Percentiles rank a stretch among this genome's conserved stretches.
Evolutionary conservation across 2,329 filamentous ascomycete genomes (phyloP).

Genomic region (Xylaria sp.): DNA sequence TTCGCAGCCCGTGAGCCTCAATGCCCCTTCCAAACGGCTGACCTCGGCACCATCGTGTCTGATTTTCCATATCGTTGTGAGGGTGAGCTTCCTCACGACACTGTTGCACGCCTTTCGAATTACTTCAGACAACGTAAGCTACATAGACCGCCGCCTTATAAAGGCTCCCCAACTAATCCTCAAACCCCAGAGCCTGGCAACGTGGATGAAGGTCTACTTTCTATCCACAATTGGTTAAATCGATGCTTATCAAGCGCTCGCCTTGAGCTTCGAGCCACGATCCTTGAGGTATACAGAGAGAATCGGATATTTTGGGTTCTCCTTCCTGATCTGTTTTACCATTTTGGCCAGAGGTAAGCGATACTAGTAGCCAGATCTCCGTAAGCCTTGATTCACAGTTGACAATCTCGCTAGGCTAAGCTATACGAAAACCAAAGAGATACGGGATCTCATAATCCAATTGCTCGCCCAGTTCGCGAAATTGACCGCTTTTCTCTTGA

Average conservation of each 20-base stretch:
- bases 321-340: slow-evolving; percentile 62
- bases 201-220: slow-evolving; percentile 57
- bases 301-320: slow-evolving; percentile 62
- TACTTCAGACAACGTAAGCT: slow-evolving; percentile 47
- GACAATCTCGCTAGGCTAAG: slow-evolving; percentile 38
- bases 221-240: slow-evolving; percentile 62
- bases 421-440: slow-evolving; percentile 44
- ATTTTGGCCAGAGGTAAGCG: slow-evolving; percentile 56
- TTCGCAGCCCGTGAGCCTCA: slow-evolving; percentile 50
- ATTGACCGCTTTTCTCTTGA: slow-evolving; percentile 63
- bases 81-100: slow-evolving; percentile 44
- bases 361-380: background rate
- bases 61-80: slow-evolving; percentile 48
- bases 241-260: slow-evolving; percentile 57
- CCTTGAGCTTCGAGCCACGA: slow-evolving; percentile 48
- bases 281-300: slow-evolving; percentile 56
- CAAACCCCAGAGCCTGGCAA: slow-evolving; percentile 51
- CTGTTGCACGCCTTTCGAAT: slow-evolving; percentile 42
- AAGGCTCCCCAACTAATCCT: slow-evolving; percentile 31
- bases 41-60: slow-evolving; percentile 40
- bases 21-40: slow-evolving; percentile 33
- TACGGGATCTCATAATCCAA: slow-evolving; percentile 46
- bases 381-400: slow-evolving; percentile 5
- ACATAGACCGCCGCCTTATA: background rate
- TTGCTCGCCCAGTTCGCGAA: slow-evolving; percentile 56